Percentiles rank a stretch among this genome's conserved stretches.
Evolutionary conservation across 768 basidiomycete genomes (phyloP).

Genomic region (Boletus reticuloceps): DNA sequence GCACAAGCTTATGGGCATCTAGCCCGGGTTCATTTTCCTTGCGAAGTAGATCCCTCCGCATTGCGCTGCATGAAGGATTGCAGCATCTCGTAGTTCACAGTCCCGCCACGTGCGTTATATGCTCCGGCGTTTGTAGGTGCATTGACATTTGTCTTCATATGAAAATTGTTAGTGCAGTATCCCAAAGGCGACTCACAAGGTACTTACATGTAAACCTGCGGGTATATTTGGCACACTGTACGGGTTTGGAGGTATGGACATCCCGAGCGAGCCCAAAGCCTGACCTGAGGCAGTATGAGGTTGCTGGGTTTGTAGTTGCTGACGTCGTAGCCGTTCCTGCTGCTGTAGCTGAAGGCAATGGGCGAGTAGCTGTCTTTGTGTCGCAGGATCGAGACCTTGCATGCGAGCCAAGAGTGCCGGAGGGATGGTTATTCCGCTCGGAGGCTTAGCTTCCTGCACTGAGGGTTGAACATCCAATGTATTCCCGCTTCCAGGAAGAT

Average conservation of each 20-base stretch:
- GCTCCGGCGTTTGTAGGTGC: conserved; percentile 13
- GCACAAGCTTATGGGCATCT: not conserved
- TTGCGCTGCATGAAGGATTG: conserved; percentile 47
- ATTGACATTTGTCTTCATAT: conserved; percentile 11
- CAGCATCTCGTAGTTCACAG: conserved; percentile 40
- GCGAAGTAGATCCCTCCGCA: conserved; percentile 29
- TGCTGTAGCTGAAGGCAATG: conserved; percentile 14
- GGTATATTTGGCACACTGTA: conserved; percentile 12
- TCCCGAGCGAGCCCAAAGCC: conserved; percentile 15
- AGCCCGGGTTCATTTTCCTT: conserved; percentile 19
- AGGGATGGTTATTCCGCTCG: not conserved
- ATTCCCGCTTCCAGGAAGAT: conserved; percentile 29
- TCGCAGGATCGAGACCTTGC: conserved; percentile 22
- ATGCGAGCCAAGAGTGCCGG: conserved; percentile 17
- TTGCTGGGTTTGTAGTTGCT: conserved; percentile 26
- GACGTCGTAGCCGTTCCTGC: conserved; percentile 24
- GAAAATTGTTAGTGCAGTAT: not conserved
- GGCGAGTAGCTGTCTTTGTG: conserved; percentile 20
- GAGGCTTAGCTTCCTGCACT: conserved; percentile 7
- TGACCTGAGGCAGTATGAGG: conserved; percentile 10
- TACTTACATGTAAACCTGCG: conserved; percentile 19
- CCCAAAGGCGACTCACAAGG: not conserved
- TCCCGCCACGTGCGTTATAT: conserved; percentile 23
- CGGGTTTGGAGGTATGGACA: conserved; percentile 3
- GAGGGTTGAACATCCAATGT: conserved; percentile 4